Base-by-base conservation (phyloP, 305 asterid genomes). In the Lippia alba region DNA sequence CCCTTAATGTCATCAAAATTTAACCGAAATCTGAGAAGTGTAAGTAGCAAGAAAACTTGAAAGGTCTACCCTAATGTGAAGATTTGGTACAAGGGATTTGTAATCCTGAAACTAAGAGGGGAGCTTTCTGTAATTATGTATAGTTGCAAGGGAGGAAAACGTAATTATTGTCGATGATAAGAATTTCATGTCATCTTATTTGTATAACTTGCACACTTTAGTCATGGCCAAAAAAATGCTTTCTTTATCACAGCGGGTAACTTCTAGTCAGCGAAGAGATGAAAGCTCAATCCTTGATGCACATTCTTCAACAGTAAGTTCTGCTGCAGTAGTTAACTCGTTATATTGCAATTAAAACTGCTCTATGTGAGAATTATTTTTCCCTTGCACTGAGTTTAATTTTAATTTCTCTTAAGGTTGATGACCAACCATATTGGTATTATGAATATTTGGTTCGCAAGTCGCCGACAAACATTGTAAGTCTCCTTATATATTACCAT, bases 231-330 rank as follows among this genome's bases (percentile, higher is more conserved):
- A 44, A 6, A 39, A 39, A 24, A 39, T 39, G 30, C 30, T 24
- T 8, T 44, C 2, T 69, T 77, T 65, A 67, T 56, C 50, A 51
- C 96, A 91, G 97, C 85, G 97, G 24, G 96, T 94, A 50, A 89
- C 97, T 71, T 72, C 99, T 44, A 84, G 78, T 66, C 97, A 94
- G 53, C 90, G 96, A 8, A 65, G 83, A 88, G 95, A 90, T 16
- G 99, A 88, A 76, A 94, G 96, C 80, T 83, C 97, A 14, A 81
- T 94, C 64, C 88, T 91, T 62, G 99, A 91, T 82, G 82, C 97
- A 73, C 96, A 94, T 85, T 75, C 93, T 79, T 79, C 96, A 48
- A 77, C 80, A 34, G 99, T 89, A 82, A 88, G 97, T 86, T 67
- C 30, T 24, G 3, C 30, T 77, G 17, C 63, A 72, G 64, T 73